Evolutionary conservation across 73 alveolate genomes (phyloP), one percentile per base, ranked within the genome.

Genomic region (Paramecium tetraurelia): DNA sequence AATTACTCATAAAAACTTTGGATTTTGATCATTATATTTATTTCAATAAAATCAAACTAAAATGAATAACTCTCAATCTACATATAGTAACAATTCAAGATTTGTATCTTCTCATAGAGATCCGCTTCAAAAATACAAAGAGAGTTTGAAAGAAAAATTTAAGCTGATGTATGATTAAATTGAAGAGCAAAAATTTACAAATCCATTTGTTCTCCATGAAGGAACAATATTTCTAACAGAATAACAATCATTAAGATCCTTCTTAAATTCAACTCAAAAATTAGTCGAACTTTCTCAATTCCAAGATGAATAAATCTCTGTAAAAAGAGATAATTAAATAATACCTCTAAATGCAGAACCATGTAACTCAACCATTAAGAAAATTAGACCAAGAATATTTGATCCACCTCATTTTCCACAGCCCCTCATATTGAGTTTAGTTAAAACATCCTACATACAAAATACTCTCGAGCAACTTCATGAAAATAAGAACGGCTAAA

Each of bases 1-100:
- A 63, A 63, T 63, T 63, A 63, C 84, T 63, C 84, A 63, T 63
- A 63, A 63, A 63, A 63, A 63, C 50, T 63, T 63, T 63, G 84
- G 84, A 63, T 63, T 63, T 63, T 63, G 84, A 63, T 63, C 69
- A 53, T 53, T 53, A 53, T 53, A 53, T 18, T 53, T n/a, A 53
- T 53, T 53, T 53, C 69, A 53, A 53, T 53, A 53, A 53, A 53
- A 14, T 16, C 11, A 18, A 53, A 16, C 31, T n/a, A 53, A 53
- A 53, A 63, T 63, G 84, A 63, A 63, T 33, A 63, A 12, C 46
- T 63, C 84, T 63, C 50, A 63, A 63, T 63, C 84, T 33, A 63
- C 84, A 14, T 63, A 63, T 63, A 63, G 84, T 33, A 63, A 63
- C 46, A 63, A 63, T 16, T 63, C 84, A 12, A 63, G 84, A 63